These are phyloP conservation scores for Xylaria sp. DNA, from an alignment of 2,329 filamentous ascomycete species.

Conservation along the genomic window DNA sequence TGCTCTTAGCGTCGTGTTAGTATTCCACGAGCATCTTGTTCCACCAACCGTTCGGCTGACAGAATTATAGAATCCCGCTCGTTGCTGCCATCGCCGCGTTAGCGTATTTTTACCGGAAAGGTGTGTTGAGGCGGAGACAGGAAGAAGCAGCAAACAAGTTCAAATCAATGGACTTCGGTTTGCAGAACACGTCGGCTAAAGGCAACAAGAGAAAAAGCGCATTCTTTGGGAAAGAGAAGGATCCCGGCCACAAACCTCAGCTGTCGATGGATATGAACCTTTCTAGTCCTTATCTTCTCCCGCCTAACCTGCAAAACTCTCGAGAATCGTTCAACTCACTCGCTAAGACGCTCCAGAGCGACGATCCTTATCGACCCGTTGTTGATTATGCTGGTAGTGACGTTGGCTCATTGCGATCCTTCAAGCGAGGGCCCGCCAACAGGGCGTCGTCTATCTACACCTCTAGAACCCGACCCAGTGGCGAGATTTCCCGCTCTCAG, in stretches of 20 bases:
- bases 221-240: slow-evolving; percentile 63
- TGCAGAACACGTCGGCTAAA: slow-evolving; percentile 62
- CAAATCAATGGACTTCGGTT: slow-evolving; percentile 89
- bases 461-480: slow-evolving; percentile 44
- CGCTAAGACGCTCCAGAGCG: slow-evolving; percentile 74
- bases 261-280: slow-evolving; percentile 77
- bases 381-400: slow-evolving; percentile 63
- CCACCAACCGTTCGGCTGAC: slow-evolving; percentile 27
- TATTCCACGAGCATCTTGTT: slow-evolving; percentile 33
- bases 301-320: slow-evolving; percentile 77
- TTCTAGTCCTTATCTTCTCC: slow-evolving; percentile 90
- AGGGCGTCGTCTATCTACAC: slow-evolving; percentile 54
- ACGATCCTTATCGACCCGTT: slow-evolving; percentile 82
- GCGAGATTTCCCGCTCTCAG: slow-evolving; percentile 41
- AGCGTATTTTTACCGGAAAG: slow-evolving; percentile 78
- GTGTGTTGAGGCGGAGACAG: slow-evolving; percentile 69
- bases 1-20: slow-evolving; percentile 75
- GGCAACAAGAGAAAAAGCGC: slow-evolving; percentile 52
- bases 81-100: slow-evolving; percentile 69
- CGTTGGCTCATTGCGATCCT: slow-evolving; percentile 60
- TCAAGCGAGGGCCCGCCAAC: slow-evolving; percentile 44
- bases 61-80: slow-evolving; percentile 71
- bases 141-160: slow-evolving; percentile 89
- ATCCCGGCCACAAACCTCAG: slow-evolving; percentile 54
- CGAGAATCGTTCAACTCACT: slow-evolving; percentile 87